Conservation (phyloP, 2,329 filamentous ascomycete species). For the Amesomyces nigricolor region DNA sequence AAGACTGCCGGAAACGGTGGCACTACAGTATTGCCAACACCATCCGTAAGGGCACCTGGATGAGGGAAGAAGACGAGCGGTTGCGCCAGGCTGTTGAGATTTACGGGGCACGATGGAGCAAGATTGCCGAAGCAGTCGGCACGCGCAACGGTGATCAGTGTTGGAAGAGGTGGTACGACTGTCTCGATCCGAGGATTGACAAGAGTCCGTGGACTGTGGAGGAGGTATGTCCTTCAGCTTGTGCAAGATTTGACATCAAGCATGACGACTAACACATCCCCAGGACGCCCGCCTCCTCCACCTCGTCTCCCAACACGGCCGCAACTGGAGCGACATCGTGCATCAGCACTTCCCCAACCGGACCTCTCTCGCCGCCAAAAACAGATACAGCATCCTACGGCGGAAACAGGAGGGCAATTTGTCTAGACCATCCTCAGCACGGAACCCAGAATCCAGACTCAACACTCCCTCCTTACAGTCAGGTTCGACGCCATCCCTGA, state of each 20-base stretch:
- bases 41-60: conserved; percentile 28
- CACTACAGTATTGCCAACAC: conserved; percentile 26
- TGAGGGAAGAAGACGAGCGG: conserved; percentile 24
- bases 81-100: conserved; percentile 23
- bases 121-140: conserved; percentile 25
- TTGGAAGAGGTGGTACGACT: conserved; percentile 28
- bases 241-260: no score
- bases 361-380: conserved; percentile 27
- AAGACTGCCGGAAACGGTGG: conserved; percentile 28
- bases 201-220: conserved; percentile 26
- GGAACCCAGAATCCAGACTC: background rate
- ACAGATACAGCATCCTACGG: conserved; percentile 25
- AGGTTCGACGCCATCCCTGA: background rate
- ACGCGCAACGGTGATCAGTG: conserved; percentile 27
- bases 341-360: conserved; percentile 25
- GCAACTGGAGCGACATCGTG: conserved; percentile 27
- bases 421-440: background rate
- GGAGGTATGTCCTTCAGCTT: conserved; percentile 16
- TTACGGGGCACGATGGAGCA: conserved; percentile 27
- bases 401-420: conserved; percentile 16
- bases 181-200: conserved; percentile 25
- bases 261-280: background rate
- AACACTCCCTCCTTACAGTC: background rate
- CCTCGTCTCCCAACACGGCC: conserved; percentile 23
- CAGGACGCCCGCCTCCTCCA: conserved; percentile 24